Base-by-base conservation (phyloP, 2,329 filamentous ascomycete species). In the Pleoardoris graminearum region DNA sequence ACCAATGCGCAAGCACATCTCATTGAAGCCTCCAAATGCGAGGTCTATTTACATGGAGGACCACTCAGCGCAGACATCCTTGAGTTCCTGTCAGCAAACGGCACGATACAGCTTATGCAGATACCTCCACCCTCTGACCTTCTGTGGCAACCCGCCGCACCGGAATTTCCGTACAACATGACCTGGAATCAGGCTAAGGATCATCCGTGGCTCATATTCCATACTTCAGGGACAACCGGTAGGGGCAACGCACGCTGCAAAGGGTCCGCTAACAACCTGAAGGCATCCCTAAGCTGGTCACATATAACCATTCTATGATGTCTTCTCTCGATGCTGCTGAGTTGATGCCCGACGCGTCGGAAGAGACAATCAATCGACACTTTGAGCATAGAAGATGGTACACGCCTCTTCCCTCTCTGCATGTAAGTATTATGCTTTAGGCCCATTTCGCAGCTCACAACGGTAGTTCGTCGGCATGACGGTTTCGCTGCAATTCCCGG, bases 171-270 rank as follows among this genome's bases (percentile, higher is more conserved):
- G 7, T 67, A 50, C 32, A 43, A 36, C 2, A 63, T 59, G 39
- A 50, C 59, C 1, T 63, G 48, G 25, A 44, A 60, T 7, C 58
- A 68, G 12, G 57, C 49, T 0, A 61, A 66, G 35, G 47, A 69
- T 17, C 53, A 66, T 6, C 48, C 51, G 3, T 47, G 53, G 2
- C 48, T 66, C 10, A 68, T 73, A 7, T 67, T 72, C 23, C 72
- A 74, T 50, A 74, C 70, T 16, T 74, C 72, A n/a, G 72, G 72
- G 21, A 71, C 70, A 2, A 74, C 72, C 12, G 71, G 71, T 70
- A 52, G 33, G 56, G 50, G 3, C 23, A 16, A 27, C 17, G 21
- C 7, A 16, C 5, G 12, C 21, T 42, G 6, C 19, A 16, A 22
- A 10, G 27, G 12, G 6, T 12, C 19, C 22, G 21, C 29, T 44